Base-by-base conservation (phyloP, 1,284 basidiomycete genomes). In the Peniophora sp. region DNA sequence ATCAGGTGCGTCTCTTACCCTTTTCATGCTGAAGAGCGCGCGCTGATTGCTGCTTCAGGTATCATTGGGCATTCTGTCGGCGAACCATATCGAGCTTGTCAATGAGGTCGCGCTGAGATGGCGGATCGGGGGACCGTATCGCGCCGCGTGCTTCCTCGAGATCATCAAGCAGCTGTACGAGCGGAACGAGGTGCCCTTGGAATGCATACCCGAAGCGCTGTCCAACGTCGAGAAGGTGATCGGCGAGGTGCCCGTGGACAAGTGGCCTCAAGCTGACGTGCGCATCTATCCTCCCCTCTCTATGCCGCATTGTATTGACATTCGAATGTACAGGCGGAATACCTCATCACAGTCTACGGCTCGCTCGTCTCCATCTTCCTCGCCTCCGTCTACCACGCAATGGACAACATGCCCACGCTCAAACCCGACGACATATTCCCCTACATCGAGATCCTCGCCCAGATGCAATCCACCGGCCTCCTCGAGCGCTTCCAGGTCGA, bases 201-300 rank as follows among this genome's bases (percentile, higher is more conserved):
- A 97, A 60, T 99, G 96, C 66, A 83, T 99, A 47, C 88, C 87
- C 0, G 95, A 98, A 64, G 94, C 92, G 14, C 68, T 97, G 44
- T 76, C 81, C 48, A 80, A 81, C 47, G 78, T 96, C 14, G 71
- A 74, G 32, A 88, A 86, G 60, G 78, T 85, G 2, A 74, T 87
- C 58, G 70, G 78, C 36, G 90, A 94, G 55, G 74, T 76, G 36
- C 77, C 81, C 45, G 56, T 93, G 41, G 84, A 86, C 47, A 73
- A 78, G 41, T 98, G 96, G 96, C 79, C 89, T 3, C 70, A 69
- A 36, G 73, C 79, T 53, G 96, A 99, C 61, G 91, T 94, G 62
- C 60, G 86, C 77, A 11, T 18, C 20, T 27, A 17, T 18, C 39
- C 32, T 24, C 3, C 44, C 17, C 17, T 46, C 11, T 27, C 27